Evolutionary conservation across 2,329 filamentous ascomycete genomes (phyloP).

Genomic region (Talaromyces sp.): DNA sequence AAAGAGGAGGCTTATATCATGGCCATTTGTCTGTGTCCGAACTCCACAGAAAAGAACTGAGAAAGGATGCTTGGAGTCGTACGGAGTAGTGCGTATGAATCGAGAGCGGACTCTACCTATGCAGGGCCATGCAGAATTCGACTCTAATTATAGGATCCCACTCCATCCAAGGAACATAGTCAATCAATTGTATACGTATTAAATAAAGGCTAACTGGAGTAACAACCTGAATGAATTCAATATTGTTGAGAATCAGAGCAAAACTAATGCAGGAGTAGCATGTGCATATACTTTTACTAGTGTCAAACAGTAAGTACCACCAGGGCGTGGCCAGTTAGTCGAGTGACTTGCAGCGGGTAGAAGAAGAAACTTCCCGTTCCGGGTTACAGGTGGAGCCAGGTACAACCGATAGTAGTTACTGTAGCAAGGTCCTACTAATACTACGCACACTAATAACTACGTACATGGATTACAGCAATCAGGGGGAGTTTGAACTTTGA

Average conservation of each 20-base stretch:
- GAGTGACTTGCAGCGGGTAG: slow-evolving; percentile 13
- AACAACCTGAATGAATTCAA: neutral
- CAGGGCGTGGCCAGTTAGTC: neutral
- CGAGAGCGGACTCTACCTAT: neutral
- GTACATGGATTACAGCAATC: too few species aligned
- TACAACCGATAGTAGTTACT: slow-evolving; percentile 1
- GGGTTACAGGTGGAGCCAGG: neutral
- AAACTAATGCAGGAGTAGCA: slow-evolving; percentile 1
- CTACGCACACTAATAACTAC: too few species aligned
- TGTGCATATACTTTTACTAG: slow-evolving; percentile 10
- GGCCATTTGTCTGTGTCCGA: too few species aligned
- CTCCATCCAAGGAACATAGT: too few species aligned
- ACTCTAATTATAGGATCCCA: neutral
- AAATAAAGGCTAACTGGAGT: neutral
- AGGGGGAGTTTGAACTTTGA: too few species aligned
- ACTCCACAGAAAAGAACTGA: too few species aligned
- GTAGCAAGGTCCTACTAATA: too few species aligned
- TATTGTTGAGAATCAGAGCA: too few species aligned
- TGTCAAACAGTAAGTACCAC: neutral
- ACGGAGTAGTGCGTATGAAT: neutral
- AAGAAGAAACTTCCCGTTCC: slow-evolving; percentile 11
- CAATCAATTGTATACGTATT: too few species aligned
- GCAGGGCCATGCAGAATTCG: neutral
- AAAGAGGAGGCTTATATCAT: neutral
- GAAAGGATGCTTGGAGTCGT: too few species aligned